Base-by-base conservation (phyloP, 306 rosid genomes). In the Albizia julibrissin region DNA sequence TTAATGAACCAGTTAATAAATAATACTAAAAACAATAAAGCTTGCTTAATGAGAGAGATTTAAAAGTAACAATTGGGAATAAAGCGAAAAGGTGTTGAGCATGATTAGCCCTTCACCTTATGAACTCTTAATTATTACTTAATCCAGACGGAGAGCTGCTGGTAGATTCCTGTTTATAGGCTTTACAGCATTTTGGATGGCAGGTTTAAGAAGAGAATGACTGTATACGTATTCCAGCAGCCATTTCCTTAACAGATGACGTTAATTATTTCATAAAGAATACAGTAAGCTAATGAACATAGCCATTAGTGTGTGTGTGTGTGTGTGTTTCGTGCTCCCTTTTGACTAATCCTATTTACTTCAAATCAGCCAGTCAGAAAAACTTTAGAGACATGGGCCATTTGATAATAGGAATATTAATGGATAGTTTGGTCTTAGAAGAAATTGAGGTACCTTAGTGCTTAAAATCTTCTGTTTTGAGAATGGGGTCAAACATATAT, bases 61-160 rank as follows among this genome's bases (percentile, higher is more conserved):
- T 31, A 56, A 83, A 83, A 86, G 70, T 62, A 74, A 8, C 24
- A 50, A 52, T 72, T 31, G 9, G 80, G 90, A 87, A 82, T 87
- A 87, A 85, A 85, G 88, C 49, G 44, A 42, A 73, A 76, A 79
- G 79, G 69, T 46, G 71, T 59, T 76, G 44, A 79, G 70, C 74
- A 80, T 81, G n/a, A 69, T 11, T 71, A 49, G 72, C 22, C 78
- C 87, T 82, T 83, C 83, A 56, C 52, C 3, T 52, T 66, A 72
- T 72, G 72, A 84, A 80, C 83, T 54, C 52, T n/a, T 13, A 56
- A 56, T 85, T 84, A 56, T 85, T 82, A 74, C 62, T 87, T 59
- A 67, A 37, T 66, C 73, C 79, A 79, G 87, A 80, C 81, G 46
- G 59, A 70, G 74, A 76, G 69, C 69, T 54, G 79, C 88, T 67